phyloP scores from a whole-genome alignment of 257 asterid genomes.

The Voacanga thouarsii region DNA sequence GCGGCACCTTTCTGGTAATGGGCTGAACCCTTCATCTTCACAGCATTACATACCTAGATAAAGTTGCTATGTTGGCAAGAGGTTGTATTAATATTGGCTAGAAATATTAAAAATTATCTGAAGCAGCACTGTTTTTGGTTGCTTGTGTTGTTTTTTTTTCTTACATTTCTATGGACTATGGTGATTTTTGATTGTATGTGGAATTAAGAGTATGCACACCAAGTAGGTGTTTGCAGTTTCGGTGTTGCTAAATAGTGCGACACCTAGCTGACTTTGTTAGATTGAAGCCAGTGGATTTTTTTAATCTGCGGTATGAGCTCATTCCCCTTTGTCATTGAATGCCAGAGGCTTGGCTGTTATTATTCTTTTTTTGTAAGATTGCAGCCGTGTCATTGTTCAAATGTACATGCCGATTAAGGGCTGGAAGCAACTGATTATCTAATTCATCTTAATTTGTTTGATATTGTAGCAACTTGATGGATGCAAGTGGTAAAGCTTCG shows the following conservation, averaged over 20 bases:
- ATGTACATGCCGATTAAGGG: background rate
- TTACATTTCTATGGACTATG: background rate
- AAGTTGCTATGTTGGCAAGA: background rate
- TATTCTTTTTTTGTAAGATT: slow-evolving; percentile 1
- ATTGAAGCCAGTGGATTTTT: background rate
- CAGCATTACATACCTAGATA: background rate
- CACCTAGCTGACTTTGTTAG: background rate
- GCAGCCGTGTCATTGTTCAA: background rate
- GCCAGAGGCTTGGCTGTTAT: background rate
- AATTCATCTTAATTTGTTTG: background rate
- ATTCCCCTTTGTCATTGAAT: too few relatives aligned
- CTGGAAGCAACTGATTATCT: background rate
- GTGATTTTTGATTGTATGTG: background rate
- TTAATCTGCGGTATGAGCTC: background rate
- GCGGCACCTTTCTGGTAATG: slow-evolving; percentile 3
- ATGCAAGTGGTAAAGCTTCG: slow-evolving; percentile 30
- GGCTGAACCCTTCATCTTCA: background rate
- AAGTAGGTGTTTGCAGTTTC: background rate
- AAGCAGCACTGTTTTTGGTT: background rate
- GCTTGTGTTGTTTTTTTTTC: background rate
- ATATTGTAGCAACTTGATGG: slow-evolving; percentile 25
- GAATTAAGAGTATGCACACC: background rate
- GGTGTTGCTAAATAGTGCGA: slow-evolving; percentile 1
- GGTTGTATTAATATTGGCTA: too few relatives aligned
- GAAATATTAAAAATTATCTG: background rate